Percentiles rank a stretch among this genome's conserved stretches.
Evolutionary conservation across 805 yeast species (phyloP).

Genomic region (Pichia thaimueangensis): DNA sequence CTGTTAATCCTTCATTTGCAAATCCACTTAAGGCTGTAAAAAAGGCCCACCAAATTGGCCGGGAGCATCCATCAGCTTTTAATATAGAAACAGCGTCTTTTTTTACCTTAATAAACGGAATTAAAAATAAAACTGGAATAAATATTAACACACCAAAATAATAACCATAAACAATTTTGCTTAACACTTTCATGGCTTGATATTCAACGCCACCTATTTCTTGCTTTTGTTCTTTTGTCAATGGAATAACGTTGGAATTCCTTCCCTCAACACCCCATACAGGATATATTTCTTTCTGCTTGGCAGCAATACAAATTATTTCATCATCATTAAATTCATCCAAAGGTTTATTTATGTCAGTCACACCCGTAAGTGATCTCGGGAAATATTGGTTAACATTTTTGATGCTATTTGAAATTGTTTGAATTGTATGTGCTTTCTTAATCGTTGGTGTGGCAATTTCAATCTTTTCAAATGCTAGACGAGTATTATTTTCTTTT

Average conservation of each 20-base stretch:
- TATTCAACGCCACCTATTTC: constrained; percentile 98
- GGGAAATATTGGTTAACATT: too few species aligned
- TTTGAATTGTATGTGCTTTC: too few species aligned
- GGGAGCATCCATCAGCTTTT: constrained; percentile 48
- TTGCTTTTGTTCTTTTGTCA: constrained; percentile 78
- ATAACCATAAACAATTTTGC: constrained; percentile 56
- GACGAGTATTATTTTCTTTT: too few species aligned
- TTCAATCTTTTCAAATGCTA: too few species aligned
- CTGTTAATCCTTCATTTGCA: constrained; percentile 77
- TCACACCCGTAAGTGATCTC: too few species aligned
- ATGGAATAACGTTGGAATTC: constrained; percentile 81
- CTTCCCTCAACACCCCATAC: constrained; percentile 89
- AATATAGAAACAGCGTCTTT: constrained; percentile 39
- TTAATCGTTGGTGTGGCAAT: too few species aligned
- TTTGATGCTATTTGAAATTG: too few species aligned
- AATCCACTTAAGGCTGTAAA: constrained; percentile 77
- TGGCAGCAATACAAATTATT: constrained; percentile 19
- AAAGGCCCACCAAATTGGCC: constrained; percentile 88
- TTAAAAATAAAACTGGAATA: constrained; percentile 43
- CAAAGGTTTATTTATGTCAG: too few species aligned
- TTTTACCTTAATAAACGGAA: constrained; percentile 53
- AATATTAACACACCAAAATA: constrained; percentile 73
- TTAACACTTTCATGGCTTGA: constrained; percentile 73
- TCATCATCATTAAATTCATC: constrained; percentile 60
- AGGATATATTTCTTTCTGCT: constrained; percentile 49